Evolutionary conservation across 306 rosid species (phyloP), one percentile per base, ranked within the genome.

Genomic region (Mimosa bimucronata): DNA sequence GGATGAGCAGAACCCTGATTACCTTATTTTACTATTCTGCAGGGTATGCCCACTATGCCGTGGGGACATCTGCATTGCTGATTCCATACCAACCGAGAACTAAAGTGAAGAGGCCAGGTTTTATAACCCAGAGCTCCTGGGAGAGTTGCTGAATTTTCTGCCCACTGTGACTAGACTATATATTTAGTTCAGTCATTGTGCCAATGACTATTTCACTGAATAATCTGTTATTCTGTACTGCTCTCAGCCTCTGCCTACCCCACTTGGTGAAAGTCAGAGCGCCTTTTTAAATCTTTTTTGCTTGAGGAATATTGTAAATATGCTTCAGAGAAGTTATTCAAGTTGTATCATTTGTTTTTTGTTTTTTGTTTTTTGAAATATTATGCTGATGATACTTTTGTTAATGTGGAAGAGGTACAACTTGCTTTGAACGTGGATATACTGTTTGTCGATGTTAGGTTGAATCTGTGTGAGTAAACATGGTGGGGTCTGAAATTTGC

Each of bases 21-120:
- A 28, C 26, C 15, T 16, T 46, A 11, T 46, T 45, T 28, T n/a
- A 46, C 12, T 26, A 60, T 55, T 83, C 52, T 79, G 80, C 97
- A 96, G 99, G 98, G 99, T 96, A 68, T 96, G 99, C 76, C 99
- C 99, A 14, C 90, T 96, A 19, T 96, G 99, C 80, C 87, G 99
- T 26, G 89, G 97, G 28, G 99, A 96, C 84, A 79, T 96, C 61
- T 96, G 99, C 85, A 62, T 85, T 85, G 87, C 94, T 7, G 92
- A 87, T 82, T 75, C 88, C 2, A 45, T 79, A 23, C 86, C 91
- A 58, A 55, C 37, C 11, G 92, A 83, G 77, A 86, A 83, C 87
- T 88, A 79, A 86, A 80, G 62, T 85, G 80, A 86, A 82, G 64
- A 78, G 81, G 73, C 55, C 77, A 73, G 41, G 65, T 64, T 66